Conservation (phyloP, 768 basidiomycete species). For the Leccinum obscurum region DNA sequence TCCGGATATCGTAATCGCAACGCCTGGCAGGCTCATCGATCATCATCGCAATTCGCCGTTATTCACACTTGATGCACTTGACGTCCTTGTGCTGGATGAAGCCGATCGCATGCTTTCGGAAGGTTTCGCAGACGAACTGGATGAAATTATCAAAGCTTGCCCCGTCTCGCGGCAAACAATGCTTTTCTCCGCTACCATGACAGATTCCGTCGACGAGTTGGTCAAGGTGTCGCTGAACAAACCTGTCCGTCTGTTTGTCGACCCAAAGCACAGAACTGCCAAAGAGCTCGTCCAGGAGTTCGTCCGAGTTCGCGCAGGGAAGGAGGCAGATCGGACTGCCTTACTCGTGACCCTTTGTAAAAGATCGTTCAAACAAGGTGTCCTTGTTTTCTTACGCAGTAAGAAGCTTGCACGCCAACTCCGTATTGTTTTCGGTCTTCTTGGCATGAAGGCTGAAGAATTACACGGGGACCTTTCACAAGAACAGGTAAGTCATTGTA, state of each 20-base stretch:
- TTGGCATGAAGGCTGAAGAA: constrained; percentile 90
- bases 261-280: constrained; percentile 87
- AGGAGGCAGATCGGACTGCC: constrained; percentile 74
- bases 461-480: constrained; percentile 95
- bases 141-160: constrained; percentile 91
- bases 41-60: constrained; percentile 94
- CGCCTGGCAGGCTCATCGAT: constrained; percentile 96
- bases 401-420: constrained; percentile 98
- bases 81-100: constrained; percentile 94
- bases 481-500: constrained; percentile 68
- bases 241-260: constrained; percentile 93
- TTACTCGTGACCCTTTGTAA: constrained; percentile 83
- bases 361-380: constrained; percentile 78
- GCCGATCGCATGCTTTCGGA: constrained; percentile 97
- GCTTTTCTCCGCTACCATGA: constrained; percentile 99
- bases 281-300: constrained; percentile 91
- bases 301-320: constrained; percentile 82
- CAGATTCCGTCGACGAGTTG: constrained; percentile 91
- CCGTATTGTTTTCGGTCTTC: constrained; percentile 85
- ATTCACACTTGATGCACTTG: constrained; percentile 89
- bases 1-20: constrained; percentile 94
- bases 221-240: constrained; percentile 91
- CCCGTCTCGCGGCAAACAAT: constrained; percentile 91
- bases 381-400: constrained; percentile 93
- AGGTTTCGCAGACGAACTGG: constrained; percentile 92